Conservation (phyloP, 352 stramenopile species). For the Phytophthora vignae region DNA sequence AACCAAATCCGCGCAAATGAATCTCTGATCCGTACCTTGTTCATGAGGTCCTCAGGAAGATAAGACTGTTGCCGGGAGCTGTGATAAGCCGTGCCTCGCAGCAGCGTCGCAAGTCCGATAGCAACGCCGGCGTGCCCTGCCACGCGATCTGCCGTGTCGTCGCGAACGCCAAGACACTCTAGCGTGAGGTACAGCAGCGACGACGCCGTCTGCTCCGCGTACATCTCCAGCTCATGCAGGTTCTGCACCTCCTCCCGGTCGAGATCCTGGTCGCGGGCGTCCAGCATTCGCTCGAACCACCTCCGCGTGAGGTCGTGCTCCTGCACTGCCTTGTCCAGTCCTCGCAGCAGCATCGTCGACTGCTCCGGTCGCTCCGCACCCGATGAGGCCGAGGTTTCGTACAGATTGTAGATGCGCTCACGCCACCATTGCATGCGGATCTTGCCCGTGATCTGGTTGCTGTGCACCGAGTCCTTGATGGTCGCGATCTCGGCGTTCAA, state of each 20-base stretch:
- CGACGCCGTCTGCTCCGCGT: constrained; percentile 90
- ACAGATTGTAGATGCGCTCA: constrained; percentile 82
- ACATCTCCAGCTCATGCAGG: constrained; percentile 83
- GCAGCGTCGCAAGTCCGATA: constrained; percentile 85
- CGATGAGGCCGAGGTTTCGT: constrained; percentile 35
- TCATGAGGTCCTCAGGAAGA: constrained; percentile 84
- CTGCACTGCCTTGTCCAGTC: constrained; percentile 70
- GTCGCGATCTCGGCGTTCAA: constrained; percentile 92
- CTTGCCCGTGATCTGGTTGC: constrained; percentile 85
- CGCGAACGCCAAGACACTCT: constrained; percentile 82
- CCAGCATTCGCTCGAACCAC: constrained; percentile 93
- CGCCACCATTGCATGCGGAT: constrained; percentile 95
- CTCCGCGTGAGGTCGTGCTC: constrained; percentile 82
- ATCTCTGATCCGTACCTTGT: constrained; percentile 52
- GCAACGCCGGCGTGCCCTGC: constrained; percentile 88
- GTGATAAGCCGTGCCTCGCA: constrained; percentile 83
- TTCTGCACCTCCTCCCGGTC: constrained; percentile 77
- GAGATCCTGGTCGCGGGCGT: constrained; percentile 90
- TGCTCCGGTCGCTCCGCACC: constrained; percentile 43
- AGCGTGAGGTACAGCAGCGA: constrained; percentile 92
- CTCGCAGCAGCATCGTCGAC: constrained; percentile 74
- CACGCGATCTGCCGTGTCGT: constrained; percentile 77
- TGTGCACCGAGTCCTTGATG: constrained; percentile 90
- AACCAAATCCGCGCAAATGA: constrained; percentile 22
- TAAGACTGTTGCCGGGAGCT: constrained; percentile 74